Percentiles rank a stretch among this genome's conserved stretches.
Evolutionary conservation across 2,329 filamentous ascomycete genomes (phyloP).

Genomic region (Cercospora brassicicola): DNA sequence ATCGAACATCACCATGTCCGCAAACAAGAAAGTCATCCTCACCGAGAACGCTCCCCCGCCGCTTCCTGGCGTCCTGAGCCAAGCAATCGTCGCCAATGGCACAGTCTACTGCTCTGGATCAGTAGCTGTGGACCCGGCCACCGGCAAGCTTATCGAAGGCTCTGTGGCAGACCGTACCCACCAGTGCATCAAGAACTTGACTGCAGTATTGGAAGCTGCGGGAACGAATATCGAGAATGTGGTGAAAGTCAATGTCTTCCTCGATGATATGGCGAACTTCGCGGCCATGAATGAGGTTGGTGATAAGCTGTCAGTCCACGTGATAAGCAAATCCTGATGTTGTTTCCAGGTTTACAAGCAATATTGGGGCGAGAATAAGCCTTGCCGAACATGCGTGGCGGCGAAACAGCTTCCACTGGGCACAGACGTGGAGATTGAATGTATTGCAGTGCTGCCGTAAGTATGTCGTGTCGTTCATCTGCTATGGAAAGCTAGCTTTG

Average conservation of each 20-base stretch:
- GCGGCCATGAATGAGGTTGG: conserved; percentile 54
- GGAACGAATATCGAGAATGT: conserved; percentile 61
- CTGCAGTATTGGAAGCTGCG: conserved; percentile 60
- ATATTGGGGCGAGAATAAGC: conserved; percentile 39
- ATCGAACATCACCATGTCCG: conserved; percentile 19
- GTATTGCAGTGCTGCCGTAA: conserved; percentile 44
- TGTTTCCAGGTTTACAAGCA: conserved; percentile 44
- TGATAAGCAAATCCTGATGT: neutral
- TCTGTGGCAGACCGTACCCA: conserved; percentile 57
- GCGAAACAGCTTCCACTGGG: conserved; percentile 53
- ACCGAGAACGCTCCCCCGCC: conserved; percentile 34
- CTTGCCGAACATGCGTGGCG: conserved; percentile 49
- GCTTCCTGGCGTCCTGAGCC: conserved; percentile 34
- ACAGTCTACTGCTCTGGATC: conserved; percentile 71
- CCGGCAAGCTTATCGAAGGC: conserved; percentile 57
- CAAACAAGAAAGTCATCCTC: conserved; percentile 33
- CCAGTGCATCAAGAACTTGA: conserved; percentile 61
- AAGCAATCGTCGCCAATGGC: conserved; percentile 52
- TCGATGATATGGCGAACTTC: conserved; percentile 66
- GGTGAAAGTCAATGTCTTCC: conserved; percentile 67
- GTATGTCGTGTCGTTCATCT: conserved; percentile 11
- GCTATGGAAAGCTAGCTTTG: neutral
- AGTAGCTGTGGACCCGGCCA: conserved; percentile 59
- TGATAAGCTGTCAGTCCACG: neutral
- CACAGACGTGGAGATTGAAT: conserved; percentile 57